phyloP scores from a whole-genome alignment of 2,329 filamentous ascomycete species.

The Fusarium sp. region DNA sequence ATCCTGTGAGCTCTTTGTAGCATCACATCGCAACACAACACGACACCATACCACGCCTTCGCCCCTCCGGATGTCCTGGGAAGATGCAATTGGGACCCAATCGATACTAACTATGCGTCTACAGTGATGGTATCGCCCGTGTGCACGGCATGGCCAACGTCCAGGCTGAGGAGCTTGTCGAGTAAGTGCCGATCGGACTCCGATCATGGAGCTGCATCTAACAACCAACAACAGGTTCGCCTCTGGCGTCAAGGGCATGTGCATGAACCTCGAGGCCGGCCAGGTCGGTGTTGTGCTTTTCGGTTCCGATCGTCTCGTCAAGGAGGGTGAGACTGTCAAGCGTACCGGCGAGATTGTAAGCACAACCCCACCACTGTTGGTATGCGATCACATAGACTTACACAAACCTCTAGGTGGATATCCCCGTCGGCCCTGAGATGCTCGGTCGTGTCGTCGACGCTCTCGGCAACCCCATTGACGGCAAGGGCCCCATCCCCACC shows the following conservation, averaged over 20 bases:
- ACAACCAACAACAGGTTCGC: slow-evolving; percentile 80
- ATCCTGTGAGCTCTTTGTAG: slow-evolving; percentile 13
- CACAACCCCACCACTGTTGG: slow-evolving; percentile 40
- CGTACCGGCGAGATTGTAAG: slow-evolving; percentile 99
- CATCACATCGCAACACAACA: slow-evolving; percentile 18
- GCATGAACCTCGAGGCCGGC: slow-evolving; percentile 99
- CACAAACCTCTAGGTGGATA: slow-evolving; percentile 79
- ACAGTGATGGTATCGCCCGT: slow-evolving; percentile 99
- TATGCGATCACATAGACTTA: slow-evolving; percentile 37
- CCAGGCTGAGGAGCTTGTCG: slow-evolving; percentile 99
- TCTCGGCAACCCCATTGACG: slow-evolving; percentile 98
- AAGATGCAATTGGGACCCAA: slow-evolving; percentile 23
- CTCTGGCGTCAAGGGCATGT: slow-evolving; percentile 99
- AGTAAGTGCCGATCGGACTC: slow-evolving; percentile 73
- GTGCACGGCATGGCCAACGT: slow-evolving; percentile 99
- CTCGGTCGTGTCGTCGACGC: slow-evolving; percentile 98
- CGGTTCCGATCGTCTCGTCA: slow-evolving; percentile 99
- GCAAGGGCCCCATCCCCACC: slow-evolving; percentile 97
- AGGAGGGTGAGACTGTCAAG: slow-evolving; percentile 99
- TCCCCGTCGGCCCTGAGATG: slow-evolving; percentile 91
- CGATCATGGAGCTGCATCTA: slow-evolving; percentile 23
- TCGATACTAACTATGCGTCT: slow-evolving; percentile 49
- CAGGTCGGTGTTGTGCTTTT: slow-evolving; percentile 99
- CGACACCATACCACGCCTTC: slow-evolving; percentile 13
- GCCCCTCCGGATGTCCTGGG: slow-evolving; percentile 25